Base-by-base conservation (phyloP, 805 yeast species). In the Kazachstania psychrophila region DNA sequence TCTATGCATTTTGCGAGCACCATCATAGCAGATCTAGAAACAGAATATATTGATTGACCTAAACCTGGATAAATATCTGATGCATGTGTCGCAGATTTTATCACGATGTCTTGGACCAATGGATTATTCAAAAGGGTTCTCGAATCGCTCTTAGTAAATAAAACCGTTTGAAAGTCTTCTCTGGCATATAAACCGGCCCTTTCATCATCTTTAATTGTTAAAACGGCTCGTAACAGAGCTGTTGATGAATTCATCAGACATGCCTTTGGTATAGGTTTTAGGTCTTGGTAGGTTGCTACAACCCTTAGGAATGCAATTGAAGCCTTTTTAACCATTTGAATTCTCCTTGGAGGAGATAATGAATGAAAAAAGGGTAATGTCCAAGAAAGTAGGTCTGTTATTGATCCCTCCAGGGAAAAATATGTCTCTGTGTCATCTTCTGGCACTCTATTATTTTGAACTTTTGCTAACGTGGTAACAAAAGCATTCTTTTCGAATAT, bases 301-400 rank as follows among this genome's bases (percentile, higher is more conserved):
- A 56, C 42, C 13, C 66, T 67, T 23, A 75, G 57, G 34, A 75
- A 64, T 44, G 63, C 68, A 32, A 67, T 62, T 9, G 77, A 70
- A 4, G 75, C 54, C 35, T 70, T 70, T 31, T 75, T 70, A 2
- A 70, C 69, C 35, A 75, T 65, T 28, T 73, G 73, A 25, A 73
- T 73, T 34, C 62, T 62, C 41, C 75, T 77, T 0, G 79, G 57
- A 1, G 64, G 62, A 1, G 67, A 52, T 24, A 78, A 53, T 2
- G 77, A 59, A 12, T 57, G 54, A 32, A 64, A 54, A 25, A 75
- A 63, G 1, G 68, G 58, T 16, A 57, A 51, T 24, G 75, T 68
- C 88, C 88, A 80, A n/a, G 63, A 56, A 3, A 73, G 48, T 38
- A 75, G 43, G 48, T 75, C 77, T 4, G 65, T 46, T 6, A 69